These are phyloP conservation scores for Gossypium anomalum DNA, from an alignment of 345 rosid species.

Conservation along the genomic window DNA sequence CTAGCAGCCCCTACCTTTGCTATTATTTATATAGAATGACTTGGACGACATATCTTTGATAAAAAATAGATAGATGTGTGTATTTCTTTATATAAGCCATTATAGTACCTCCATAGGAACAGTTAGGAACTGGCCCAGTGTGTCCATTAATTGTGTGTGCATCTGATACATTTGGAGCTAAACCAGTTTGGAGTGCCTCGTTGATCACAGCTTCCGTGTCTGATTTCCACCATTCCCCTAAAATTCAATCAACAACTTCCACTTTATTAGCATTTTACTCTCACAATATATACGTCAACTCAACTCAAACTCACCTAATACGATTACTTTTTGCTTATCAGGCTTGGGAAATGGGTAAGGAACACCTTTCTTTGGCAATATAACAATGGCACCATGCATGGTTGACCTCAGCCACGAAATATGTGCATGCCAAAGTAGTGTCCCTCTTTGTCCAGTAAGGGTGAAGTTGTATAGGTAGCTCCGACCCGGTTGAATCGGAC, in stretches of 20 bases:
- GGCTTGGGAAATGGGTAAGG: slow-evolving; percentile 69
- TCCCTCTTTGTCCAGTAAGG: slow-evolving; percentile 64
- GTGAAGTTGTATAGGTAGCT: slow-evolving; percentile 62
- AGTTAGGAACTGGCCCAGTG: slow-evolving; percentile 48
- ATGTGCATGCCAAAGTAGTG: slow-evolving; percentile 78
- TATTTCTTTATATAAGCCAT: not conserved
- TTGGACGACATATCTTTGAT: too few species aligned
- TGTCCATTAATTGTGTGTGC: slow-evolving; percentile 70
- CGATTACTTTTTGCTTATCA: slow-evolving; percentile 45
- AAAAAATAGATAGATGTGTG: not conserved
- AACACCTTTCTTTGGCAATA: slow-evolving; percentile 52
- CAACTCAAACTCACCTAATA: slow-evolving; percentile 42
- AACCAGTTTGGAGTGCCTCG: slow-evolving; percentile 43
- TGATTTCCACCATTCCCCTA: slow-evolving; percentile 88
- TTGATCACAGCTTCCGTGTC: slow-evolving; percentile 59
- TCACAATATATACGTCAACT: not conserved
- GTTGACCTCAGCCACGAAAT: slow-evolving; percentile 75
- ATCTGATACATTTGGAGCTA: slow-evolving; percentile 64
- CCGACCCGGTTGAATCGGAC: slow-evolving; percentile 56
- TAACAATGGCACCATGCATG: slow-evolving; percentile 63
- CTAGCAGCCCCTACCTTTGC: too few species aligned
- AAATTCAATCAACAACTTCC: not conserved
- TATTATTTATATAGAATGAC: too few species aligned
- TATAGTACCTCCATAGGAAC: slow-evolving; percentile 50
- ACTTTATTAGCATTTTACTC: not conserved